Evolutionary conservation across 2,329 filamentous ascomycete species (phyloP).

Genomic region (Catunica adiposa): DNA sequence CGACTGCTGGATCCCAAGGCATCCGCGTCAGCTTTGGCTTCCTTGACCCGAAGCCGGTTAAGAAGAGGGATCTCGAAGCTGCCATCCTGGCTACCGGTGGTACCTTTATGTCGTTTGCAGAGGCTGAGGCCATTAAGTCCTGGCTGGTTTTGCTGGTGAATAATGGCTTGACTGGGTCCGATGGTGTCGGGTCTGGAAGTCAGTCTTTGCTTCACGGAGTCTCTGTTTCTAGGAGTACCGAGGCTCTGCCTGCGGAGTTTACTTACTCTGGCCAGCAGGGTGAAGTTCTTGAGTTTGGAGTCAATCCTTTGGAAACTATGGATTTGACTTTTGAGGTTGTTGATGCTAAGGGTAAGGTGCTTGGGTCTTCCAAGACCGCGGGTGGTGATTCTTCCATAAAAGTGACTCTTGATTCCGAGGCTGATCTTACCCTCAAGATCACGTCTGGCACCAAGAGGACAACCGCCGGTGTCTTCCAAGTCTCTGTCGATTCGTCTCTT

Average conservation of each 20-base stretch:
- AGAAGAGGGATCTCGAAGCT: conserved; percentile 10
- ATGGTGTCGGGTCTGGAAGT: conserved; percentile 1
- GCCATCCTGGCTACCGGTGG: conserved; percentile 15
- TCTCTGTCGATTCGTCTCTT: conserved; percentile 14
- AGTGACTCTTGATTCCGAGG: neutral
- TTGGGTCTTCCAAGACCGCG: conserved; percentile 9
- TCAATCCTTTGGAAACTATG: conserved; percentile 13
- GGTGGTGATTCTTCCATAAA: neutral
- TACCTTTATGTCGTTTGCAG: conserved; percentile 15
- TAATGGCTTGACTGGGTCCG: conserved; percentile 15
- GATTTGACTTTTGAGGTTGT: conserved; percentile 12
- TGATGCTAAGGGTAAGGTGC: conserved; percentile 8
- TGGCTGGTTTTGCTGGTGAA: conserved; percentile 16
- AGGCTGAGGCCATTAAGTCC: conserved; percentile 15
- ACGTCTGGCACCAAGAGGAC: conserved; percentile 1
- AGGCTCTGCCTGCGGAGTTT: conserved; percentile 9
- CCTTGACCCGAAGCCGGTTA: conserved; percentile 13
- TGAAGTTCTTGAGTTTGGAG: conserved; percentile 14
- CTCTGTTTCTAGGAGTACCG: conserved; percentile 14
- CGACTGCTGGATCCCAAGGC: conserved; percentile 11
- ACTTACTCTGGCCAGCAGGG: conserved; percentile 12
- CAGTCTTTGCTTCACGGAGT: conserved; percentile 15
- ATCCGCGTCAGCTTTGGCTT: conserved; percentile 17
- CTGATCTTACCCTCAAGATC: neutral
- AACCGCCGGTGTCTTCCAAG: conserved; percentile 15